These are phyloP conservation scores for Botryotinia globosa DNA, from an alignment of 2,329 filamentous ascomycete species.

Conservation along the genomic window DNA sequence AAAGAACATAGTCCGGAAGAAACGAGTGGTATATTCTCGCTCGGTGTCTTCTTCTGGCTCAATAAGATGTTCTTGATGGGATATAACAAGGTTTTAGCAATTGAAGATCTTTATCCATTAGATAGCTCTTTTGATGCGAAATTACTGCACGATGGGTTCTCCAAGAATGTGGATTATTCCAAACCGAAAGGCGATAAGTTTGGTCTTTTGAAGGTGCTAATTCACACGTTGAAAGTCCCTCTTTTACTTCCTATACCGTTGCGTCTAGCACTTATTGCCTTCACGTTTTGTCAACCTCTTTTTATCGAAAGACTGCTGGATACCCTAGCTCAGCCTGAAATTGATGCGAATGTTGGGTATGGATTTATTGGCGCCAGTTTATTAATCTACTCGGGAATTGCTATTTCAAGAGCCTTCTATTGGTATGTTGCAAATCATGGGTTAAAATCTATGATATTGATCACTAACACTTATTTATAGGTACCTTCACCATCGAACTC, in stretches of 20 bases:
- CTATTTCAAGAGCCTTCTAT: conserved; percentile 14
- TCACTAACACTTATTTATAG: neutral
- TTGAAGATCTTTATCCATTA: conserved; percentile 33
- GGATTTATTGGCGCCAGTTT: conserved; percentile 28
- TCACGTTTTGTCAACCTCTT: conserved; percentile 29
- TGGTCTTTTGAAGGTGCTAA: conserved; percentile 30
- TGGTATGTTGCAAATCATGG: neutral
- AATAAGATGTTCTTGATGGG: conserved; percentile 38
- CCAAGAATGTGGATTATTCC: conserved; percentile 21
- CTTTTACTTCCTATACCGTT: conserved; percentile 22
- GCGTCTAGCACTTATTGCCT: conserved; percentile 26
- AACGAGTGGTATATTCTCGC: conserved; percentile 36
- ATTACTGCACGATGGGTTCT: conserved; percentile 20
- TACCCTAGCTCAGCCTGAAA: conserved; percentile 28
- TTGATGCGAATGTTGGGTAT: conserved; percentile 23
- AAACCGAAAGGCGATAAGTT: conserved; percentile 22
- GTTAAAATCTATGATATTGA: neutral
- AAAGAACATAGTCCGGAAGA: conserved; percentile 29
- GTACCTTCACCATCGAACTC: conserved; percentile 13
- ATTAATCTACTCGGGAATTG: conserved; percentile 28
- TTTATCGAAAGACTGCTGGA: conserved; percentile 22
- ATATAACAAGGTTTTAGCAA: conserved; percentile 31
- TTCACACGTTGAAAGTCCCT: conserved; percentile 16
- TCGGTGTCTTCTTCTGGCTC: conserved; percentile 39
- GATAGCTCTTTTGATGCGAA: conserved; percentile 22